phyloP scores from a whole-genome alignment of 257 asterid species.

The Dorcoceras hygrometricum region DNA sequence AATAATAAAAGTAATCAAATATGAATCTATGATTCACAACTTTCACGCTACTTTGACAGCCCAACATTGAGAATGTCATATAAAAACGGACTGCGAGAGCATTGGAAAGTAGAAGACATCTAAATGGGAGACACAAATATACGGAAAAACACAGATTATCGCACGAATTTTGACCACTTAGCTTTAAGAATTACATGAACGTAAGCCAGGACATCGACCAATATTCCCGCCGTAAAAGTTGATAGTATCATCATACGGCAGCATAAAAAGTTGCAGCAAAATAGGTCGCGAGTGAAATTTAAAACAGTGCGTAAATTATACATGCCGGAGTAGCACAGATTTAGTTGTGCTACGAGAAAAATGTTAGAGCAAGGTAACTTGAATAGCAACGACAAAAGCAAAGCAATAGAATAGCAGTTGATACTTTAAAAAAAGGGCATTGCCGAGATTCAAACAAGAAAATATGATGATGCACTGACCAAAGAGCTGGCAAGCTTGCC shows the following conservation, averaged over 20 bases:
- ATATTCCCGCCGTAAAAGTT: neutral
- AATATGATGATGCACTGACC: conserved; percentile 46
- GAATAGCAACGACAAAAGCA: neutral
- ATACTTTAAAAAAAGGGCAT: conserved; percentile 5
- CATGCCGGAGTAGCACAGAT: neutral
- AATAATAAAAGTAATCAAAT: neutral
- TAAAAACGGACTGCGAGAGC: neutral
- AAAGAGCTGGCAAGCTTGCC: conserved; percentile 68
- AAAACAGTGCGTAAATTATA: neutral
- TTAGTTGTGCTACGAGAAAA: neutral
- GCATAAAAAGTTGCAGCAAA: neutral
- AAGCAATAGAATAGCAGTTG: neutral
- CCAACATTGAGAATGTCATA: neutral
- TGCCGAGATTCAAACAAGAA: neutral
- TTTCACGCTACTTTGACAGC: neutral
- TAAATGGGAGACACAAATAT: neutral
- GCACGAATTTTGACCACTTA: neutral
- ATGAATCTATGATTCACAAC: neutral
- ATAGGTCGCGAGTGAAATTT: neutral
- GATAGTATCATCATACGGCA: neutral
- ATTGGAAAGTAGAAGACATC: neutral
- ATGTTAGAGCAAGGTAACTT: neutral
- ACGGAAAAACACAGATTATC: too few relatives aligned
- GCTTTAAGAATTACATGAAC: neutral
- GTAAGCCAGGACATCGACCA: neutral